Evolutionary conservation across 2,329 filamentous ascomycete genomes (phyloP).

Genomic region (Talaromyces sp.): DNA sequence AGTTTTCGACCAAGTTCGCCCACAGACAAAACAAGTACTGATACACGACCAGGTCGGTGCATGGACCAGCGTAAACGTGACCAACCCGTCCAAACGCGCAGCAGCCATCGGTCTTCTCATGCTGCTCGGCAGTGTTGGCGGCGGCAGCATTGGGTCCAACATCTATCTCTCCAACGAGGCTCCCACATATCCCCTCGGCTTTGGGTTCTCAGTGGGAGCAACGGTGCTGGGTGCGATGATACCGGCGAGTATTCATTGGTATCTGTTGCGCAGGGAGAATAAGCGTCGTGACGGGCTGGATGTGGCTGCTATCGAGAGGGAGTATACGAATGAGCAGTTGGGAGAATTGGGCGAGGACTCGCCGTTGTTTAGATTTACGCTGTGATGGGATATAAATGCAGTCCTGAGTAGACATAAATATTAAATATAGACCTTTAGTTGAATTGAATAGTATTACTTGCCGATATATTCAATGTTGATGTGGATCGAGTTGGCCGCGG

Average conservation of each 20-base stretch:
- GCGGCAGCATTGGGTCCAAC: conserved; percentile 60
- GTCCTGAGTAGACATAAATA: no score
- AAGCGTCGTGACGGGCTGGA: conserved; percentile 19
- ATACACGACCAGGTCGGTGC: not conserved
- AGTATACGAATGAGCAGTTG: conserved; percentile 35
- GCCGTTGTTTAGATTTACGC: conserved; percentile 26
- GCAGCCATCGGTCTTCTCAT: not conserved
- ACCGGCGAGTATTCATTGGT: conserved; percentile 11
- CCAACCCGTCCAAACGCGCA: not conserved
- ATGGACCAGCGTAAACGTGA: conserved; percentile 1
- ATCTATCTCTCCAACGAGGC: conserved; percentile 57
- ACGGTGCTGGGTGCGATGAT: conserved; percentile 7
- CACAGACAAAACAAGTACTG: not conserved
- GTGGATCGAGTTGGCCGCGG: conserved; percentile 2
- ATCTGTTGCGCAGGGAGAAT: conserved; percentile 17
- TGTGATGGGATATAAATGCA: not conserved
- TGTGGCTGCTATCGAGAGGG: conserved; percentile 21
- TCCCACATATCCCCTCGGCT: conserved; percentile 64
- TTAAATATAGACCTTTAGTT: no score
- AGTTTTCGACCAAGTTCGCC: not conserved
- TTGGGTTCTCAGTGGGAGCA: conserved; percentile 57
- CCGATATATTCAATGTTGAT: not conserved
- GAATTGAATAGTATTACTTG: not conserved
- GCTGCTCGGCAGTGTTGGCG: conserved; percentile 56
- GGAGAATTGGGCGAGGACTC: conserved; percentile 38